Percentiles rank a stretch among this genome's conserved stretches.
Evolutionary conservation across 2,329 filamentous ascomycete species (phyloP).

Genomic region (Cladophialophora psammophila): DNA sequence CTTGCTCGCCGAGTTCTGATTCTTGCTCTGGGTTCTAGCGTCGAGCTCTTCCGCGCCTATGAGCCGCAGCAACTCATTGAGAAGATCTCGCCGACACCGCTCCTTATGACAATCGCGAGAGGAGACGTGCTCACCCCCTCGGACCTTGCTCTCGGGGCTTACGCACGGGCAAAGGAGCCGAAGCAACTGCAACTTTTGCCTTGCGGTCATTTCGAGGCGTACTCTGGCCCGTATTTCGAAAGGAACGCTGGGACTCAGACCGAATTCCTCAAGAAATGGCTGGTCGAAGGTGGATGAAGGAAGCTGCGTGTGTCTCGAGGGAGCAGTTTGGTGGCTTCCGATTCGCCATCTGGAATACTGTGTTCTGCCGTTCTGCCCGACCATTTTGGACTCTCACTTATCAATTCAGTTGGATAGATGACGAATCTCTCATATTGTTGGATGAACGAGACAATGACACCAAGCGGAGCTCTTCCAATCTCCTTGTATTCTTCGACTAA

Average conservation of each 20-base stretch:
- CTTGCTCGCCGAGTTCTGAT: conserved; percentile 22
- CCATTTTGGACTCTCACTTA: not conserved
- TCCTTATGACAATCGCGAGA: conserved; percentile 48
- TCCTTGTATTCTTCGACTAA: not conserved
- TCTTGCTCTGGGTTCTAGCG: conserved; percentile 18
- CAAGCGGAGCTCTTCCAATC: not conserved
- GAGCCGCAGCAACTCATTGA: conserved; percentile 44
- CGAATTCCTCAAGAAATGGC: conserved; percentile 45
- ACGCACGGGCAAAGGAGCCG: conserved; percentile 48
- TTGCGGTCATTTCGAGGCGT: conserved; percentile 53
- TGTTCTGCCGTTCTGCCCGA: not conserved
- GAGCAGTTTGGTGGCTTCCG: not conserved
- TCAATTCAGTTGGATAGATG: conserved; percentile 1
- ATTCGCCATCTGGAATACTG: not conserved
- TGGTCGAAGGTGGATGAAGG: conserved; percentile 25
- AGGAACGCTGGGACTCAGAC: conserved; percentile 44
- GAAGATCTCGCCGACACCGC: conserved; percentile 49
- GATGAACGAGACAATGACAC: not conserved
- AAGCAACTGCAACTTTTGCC: conserved; percentile 50
- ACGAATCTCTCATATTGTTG: not conserved
- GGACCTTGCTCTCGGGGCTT: conserved; percentile 48
- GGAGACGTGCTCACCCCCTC: conserved; percentile 47
- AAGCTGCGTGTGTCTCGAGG: not conserved
- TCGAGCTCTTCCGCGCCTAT: conserved; percentile 38
- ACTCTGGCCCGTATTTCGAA: conserved; percentile 43